phyloP scores from a whole-genome alignment of 768 basidiomycete species.

The Agrocybe pediades region DNA sequence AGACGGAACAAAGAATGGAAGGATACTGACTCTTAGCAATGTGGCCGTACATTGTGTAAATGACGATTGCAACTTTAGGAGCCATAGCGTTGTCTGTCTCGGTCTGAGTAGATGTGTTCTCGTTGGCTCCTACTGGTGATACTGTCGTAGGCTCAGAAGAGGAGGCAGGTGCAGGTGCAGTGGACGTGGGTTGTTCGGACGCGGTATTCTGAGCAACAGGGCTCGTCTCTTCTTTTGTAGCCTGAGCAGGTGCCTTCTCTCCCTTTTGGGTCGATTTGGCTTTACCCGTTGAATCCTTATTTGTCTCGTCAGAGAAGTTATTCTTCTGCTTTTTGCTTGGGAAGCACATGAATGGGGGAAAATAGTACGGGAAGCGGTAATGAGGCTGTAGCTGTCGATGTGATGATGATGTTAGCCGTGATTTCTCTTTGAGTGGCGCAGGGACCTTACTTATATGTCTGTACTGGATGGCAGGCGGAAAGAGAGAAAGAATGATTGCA shows the following conservation, averaged over 20 bases:
- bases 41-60: conserved; percentile 73
- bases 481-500: conserved; percentile 4
- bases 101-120: background rate
- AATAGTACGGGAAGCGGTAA: conserved; percentile 12
- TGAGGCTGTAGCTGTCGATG: background rate
- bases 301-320: conserved; percentile 30
- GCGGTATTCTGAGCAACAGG: background rate
- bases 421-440: conserved; percentile 10
- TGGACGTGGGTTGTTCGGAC: background rate
- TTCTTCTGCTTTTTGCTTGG: conserved; percentile 35
- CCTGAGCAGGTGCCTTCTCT: conserved; percentile 11
- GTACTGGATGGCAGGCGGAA: conserved; percentile 10
- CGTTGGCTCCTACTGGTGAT: conserved; percentile 5
- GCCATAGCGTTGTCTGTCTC: conserved; percentile 32
- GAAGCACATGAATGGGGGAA: conserved; percentile 33
- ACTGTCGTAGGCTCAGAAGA: conserved; percentile 10
- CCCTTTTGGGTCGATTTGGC: conserved; percentile 16
- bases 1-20: background rate
- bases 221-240: conserved; percentile 28
- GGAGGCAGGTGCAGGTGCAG: conserved; percentile 1
- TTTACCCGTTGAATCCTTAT: conserved; percentile 15
- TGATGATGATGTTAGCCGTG: conserved; percentile 10
- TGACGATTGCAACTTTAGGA: conserved; percentile 67
- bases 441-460: conserved; percentile 15
- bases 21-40: conserved; percentile 36